Conservation (phyloP, 495 filamentous ascomycete genomes). For the Cairneyella variabilis region DNA sequence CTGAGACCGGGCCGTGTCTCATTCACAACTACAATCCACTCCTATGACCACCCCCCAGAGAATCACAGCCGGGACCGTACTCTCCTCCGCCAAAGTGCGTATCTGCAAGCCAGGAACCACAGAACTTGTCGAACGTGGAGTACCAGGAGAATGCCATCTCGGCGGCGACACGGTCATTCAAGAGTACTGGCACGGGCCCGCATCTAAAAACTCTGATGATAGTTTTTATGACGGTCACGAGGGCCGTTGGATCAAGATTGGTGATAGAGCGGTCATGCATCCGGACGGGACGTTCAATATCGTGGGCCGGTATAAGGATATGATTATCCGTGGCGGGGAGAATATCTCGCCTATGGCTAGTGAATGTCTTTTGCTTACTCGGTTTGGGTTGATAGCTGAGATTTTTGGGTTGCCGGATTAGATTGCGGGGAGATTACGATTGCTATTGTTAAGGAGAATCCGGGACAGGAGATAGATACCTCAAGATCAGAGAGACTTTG, state of each 20-base stretch:
- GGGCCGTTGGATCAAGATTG: conserved; percentile 36
- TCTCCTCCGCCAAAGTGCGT: conserved; percentile 22
- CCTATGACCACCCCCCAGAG: not conserved
- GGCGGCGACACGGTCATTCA: conserved; percentile 28
- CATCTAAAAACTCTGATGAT: conserved; percentile 10
- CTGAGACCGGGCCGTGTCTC: not conserved
- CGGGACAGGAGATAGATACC: conserved; percentile 10
- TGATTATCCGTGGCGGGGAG: conserved; percentile 44
- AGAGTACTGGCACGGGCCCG: conserved; percentile 28
- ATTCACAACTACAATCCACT: not conserved
- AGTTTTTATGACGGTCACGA: conserved; percentile 36
- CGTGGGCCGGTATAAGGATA: conserved; percentile 44
- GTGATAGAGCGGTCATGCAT: conserved; percentile 41
- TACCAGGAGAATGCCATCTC: conserved; percentile 40
- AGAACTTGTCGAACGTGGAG: conserved; percentile 23
- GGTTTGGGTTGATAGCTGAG: conserved; percentile 29
- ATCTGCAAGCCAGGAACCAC: conserved; percentile 32
- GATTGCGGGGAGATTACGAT: conserved; percentile 37
- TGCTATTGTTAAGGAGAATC: conserved; percentile 27
- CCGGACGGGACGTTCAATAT: conserved; percentile 33
- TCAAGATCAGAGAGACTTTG: conserved; percentile 25
- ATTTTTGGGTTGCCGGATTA: conserved; percentile 36
- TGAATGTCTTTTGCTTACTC: conserved; percentile 29
- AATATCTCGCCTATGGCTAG: conserved; percentile 39
- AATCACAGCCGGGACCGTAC: not conserved